These are phyloP conservation scores for Sanghuangporus weigelae DNA, from an alignment of 1,284 basidiomycete species.

Conservation along the genomic window DNA sequence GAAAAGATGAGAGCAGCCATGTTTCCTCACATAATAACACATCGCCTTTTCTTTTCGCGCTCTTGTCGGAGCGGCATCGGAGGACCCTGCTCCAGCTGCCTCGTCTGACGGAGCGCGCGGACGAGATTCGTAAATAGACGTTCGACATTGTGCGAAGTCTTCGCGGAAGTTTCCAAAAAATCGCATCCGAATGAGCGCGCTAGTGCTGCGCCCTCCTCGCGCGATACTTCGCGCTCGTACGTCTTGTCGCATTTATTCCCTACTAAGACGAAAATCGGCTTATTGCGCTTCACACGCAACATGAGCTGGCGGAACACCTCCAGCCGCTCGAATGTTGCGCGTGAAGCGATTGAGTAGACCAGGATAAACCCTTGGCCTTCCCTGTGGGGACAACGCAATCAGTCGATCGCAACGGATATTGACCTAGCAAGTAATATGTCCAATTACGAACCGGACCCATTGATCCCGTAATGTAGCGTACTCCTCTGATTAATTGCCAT, in stretches of 20 bases:
- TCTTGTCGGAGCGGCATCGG: conserved; percentile 33
- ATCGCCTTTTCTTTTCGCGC: conserved; percentile 40
- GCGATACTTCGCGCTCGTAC: conserved; percentile 81
- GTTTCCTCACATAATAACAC: conserved; percentile 72
- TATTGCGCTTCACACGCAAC: conserved; percentile 87
- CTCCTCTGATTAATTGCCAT: conserved; percentile 61
- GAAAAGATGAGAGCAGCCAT: conserved; percentile 29
- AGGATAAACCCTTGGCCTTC: conserved; percentile 99
- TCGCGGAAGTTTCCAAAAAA: conserved; percentile 96
- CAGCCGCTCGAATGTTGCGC: conserved; percentile 91
- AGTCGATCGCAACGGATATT: background rate
- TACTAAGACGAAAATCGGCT: conserved; percentile 82
- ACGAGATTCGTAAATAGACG: conserved; percentile 89
- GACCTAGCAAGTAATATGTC: background rate
- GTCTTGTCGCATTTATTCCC: conserved; percentile 91
- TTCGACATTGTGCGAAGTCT: conserved; percentile 94
- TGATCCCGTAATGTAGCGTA: conserved; percentile 97
- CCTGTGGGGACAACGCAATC: conserved; percentile 36
- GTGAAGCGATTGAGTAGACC: conserved; percentile 96
- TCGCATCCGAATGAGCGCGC: conserved; percentile 89
- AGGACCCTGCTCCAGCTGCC: conserved; percentile 33
- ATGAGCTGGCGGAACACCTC: conserved; percentile 95
- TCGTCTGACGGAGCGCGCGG: conserved; percentile 76
- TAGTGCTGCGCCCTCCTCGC: conserved; percentile 82
- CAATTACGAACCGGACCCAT: conserved; percentile 85